Evolutionary conservation across 345 rosid genomes (phyloP).

Genomic region (Microcos paniculata): DNA sequence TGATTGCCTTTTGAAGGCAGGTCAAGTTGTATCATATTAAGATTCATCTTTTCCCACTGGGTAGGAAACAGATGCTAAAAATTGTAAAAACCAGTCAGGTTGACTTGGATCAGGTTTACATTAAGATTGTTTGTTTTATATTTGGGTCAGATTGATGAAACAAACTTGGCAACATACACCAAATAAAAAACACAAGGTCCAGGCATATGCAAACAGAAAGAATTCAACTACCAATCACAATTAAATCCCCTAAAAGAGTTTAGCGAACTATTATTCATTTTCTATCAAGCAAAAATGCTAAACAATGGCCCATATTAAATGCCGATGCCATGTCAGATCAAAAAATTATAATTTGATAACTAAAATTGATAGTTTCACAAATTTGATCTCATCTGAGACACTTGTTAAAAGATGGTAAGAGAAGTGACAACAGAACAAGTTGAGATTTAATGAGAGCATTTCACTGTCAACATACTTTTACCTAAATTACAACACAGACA

Average conservation of each 20-base stretch:
- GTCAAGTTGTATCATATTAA: neutral
- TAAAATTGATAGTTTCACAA: neutral
- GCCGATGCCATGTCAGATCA: neutral
- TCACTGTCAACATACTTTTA: neutral
- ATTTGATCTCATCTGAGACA: constrained; percentile 4
- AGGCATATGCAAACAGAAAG: neutral
- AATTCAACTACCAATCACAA: constrained; percentile 2
- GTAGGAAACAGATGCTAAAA: neutral
- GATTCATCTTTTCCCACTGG: neutral
- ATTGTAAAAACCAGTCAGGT: neutral
- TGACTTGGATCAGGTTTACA: neutral
- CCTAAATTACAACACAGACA: constrained; percentile 8
- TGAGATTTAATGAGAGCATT: neutral
- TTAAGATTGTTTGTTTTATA: neutral
- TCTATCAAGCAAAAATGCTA: neutral
- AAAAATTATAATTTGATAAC: neutral
- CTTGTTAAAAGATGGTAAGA: neutral
- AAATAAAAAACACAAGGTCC: constrained; percentile 7
- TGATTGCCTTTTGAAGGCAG: neutral
- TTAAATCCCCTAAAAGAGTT: neutral
- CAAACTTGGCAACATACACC: neutral
- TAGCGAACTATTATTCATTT: constrained; percentile 6
- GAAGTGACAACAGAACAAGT: neutral
- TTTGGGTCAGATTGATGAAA: neutral
- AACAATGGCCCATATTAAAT: constrained; percentile 11